Evolutionary conservation across 2,329 filamentous ascomycete genomes (phyloP).

Genomic region (Diaporthe vexans): DNA sequence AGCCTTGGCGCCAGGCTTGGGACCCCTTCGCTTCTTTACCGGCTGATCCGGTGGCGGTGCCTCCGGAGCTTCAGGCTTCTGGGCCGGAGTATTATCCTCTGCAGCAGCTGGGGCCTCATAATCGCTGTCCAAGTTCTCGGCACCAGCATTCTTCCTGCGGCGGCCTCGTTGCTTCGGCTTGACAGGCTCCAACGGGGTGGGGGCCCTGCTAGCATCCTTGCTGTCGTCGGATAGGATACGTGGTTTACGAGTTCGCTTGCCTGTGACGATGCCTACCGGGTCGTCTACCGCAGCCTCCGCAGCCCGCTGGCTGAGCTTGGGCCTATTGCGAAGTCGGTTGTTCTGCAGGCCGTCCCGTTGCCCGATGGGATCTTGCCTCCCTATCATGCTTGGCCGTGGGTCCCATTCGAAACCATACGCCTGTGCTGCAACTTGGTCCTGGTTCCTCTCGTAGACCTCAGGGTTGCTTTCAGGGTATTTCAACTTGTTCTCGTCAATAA

Average conservation of each 20-base stretch:
- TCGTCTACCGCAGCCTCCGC: conserved; percentile 62
- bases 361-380: conserved; percentile 69
- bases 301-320: conserved; percentile 71
- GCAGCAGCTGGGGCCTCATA: conserved; percentile 33
- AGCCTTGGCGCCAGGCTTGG: conserved; percentile 39
- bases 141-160: conserved; percentile 39
- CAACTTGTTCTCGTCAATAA: conserved; percentile 58
- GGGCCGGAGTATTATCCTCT: background rate
- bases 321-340: conserved; percentile 68
- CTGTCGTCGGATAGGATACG: conserved; percentile 66
- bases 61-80: conserved; percentile 37
- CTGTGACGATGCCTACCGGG: conserved; percentile 56
- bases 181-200: conserved; percentile 58
- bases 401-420: conserved; percentile 75
- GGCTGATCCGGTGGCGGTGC: conserved; percentile 37
- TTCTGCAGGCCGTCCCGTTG: conserved; percentile 70
- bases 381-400: conserved; percentile 68
- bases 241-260: conserved; percentile 68
- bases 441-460: conserved; percentile 60
- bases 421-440: conserved; percentile 71
- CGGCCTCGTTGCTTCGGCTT: conserved; percentile 37
- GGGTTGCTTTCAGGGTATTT: conserved; percentile 61
- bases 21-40: conserved; percentile 36
- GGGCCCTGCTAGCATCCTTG: conserved; percentile 65
- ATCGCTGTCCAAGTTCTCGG: conserved; percentile 36